Conservation (phyloP, 441 rosid species). For the Mallotus repandus region DNA sequence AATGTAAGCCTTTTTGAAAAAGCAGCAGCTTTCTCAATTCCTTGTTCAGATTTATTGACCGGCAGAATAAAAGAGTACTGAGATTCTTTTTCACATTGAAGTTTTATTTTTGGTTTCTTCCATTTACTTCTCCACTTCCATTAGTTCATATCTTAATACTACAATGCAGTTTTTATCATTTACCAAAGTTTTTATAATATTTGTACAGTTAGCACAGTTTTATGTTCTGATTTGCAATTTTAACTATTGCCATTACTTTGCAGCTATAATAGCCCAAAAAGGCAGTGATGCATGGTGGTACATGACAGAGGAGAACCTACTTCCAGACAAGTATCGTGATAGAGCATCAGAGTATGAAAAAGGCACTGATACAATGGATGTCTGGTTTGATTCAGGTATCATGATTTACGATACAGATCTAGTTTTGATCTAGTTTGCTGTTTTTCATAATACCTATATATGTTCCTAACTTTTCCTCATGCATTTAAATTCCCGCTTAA, state of each 20-base stretch:
- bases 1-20: constrained; percentile 49
- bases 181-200: neutral
- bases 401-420: neutral
- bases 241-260: constrained; percentile 15
- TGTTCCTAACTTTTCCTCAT: neutral
- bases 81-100: neutral
- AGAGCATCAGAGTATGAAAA: constrained; percentile 80
- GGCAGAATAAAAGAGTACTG: neutral
- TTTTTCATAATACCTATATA: neutral
- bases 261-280: constrained; percentile 79
- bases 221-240: constrained; percentile 9
- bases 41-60: neutral
- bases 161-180: neutral
- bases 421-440: neutral
- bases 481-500: neutral
- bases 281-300: constrained; percentile 99
- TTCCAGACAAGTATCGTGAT: constrained; percentile 75
- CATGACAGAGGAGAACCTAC: constrained; percentile 82
- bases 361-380: constrained; percentile 99
- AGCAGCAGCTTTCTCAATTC: constrained; percentile 9
- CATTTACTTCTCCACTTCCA: constrained; percentile 9
- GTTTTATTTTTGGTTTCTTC: constrained; percentile 7
- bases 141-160: constrained; percentile 9
- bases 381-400: constrained; percentile 98
- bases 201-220: neutral